Conservation (phyloP, 2,329 filamentous ascomycete species). For the Endoconidiophora laricicola region DNA sequence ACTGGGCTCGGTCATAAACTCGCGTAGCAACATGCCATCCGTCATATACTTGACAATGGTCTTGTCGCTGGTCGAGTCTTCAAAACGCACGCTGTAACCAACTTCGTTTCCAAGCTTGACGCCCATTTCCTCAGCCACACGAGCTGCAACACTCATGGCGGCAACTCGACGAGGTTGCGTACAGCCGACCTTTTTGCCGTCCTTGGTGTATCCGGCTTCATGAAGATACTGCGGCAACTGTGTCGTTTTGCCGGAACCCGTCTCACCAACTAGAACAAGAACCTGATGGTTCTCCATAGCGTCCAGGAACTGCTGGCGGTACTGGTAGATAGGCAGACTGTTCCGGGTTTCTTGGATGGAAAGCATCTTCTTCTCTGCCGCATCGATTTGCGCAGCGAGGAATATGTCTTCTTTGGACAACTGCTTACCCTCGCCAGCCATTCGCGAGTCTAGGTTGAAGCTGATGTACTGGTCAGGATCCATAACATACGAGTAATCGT, state of each 20-base stretch:
- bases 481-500: constrained; percentile 80
- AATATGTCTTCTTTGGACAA: constrained; percentile 65
- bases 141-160: constrained; percentile 91
- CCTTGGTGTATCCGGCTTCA: constrained; percentile 77
- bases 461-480: constrained; percentile 79
- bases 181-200: constrained; percentile 71
- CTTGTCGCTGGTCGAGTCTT: constrained; percentile 80
- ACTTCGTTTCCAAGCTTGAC: constrained; percentile 83
- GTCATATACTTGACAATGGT: constrained; percentile 94
- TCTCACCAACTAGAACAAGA: constrained; percentile 85
- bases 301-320: constrained; percentile 69
- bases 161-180: constrained; percentile 92
- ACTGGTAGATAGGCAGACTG: constrained; percentile 76
- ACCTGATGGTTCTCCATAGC: constrained; percentile 77
- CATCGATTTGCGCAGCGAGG: constrained; percentile 67
- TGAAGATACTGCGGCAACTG: constrained; percentile 88
- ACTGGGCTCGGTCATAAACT: constrained; percentile 79
- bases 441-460: constrained; percentile 58
- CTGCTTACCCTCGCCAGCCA: constrained; percentile 54
- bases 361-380: constrained; percentile 72
- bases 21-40: constrained; percentile 82
- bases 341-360: constrained; percentile 86
- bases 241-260: constrained; percentile 88
- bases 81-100: constrained; percentile 88
- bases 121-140: constrained; percentile 87